Evolutionary conservation across 2,329 filamentous ascomycete species (phyloP), one percentile per base, ranked within the genome.

Genomic region (Cordyceps fumosorosea): DNA sequence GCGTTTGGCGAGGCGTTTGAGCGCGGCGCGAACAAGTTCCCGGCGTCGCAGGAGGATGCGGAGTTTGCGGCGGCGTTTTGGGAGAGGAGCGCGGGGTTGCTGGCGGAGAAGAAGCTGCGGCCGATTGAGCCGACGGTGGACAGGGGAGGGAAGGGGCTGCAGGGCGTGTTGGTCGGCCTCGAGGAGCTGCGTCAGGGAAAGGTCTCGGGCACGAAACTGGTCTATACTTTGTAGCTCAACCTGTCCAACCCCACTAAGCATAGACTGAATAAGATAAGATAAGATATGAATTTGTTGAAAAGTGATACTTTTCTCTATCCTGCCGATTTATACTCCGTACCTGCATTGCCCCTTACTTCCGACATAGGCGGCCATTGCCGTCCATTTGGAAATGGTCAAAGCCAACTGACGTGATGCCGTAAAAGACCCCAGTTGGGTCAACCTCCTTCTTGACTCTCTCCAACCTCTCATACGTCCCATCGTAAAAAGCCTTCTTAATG

Each of bases 171-270:
- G 20, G 54, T 60, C 7, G 74, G 73, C 0, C 48, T 76, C 14
- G 68, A 72, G 16, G 70, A 74, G 60, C 59, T 74, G 37, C 67
- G 65, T 54, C 66, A 69, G 10, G 70, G 69, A 1, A 67, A 70
- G 66, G 71, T 78, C 29, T 77, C 74, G 56, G 77, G 72, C 10
- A 71, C 71, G 34, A 80, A 80, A 70, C 66, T 80, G 62, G 78
- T 80, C 1, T 79, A 77, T 65, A 77, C 74, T 7, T 12, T 77
- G 64, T 77, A 34, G 57, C 32, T 22, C 5, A 18, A 12, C 3
- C 18, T n/a, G 18, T 40, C 6, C 34, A 5, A 37, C 34, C 34
- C 34, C 34, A 37, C 34, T 5, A 5, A 11, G 37, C 29, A 40
- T 16, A 40, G 37, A 11, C 37, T 40, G 5, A 12, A 16, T 40